Percentiles rank a stretch among this genome's conserved stretches.
phyloP scores from a whole-genome alignment of 805 yeast genomes.

The Yarrowia yakushimensis region DNA sequence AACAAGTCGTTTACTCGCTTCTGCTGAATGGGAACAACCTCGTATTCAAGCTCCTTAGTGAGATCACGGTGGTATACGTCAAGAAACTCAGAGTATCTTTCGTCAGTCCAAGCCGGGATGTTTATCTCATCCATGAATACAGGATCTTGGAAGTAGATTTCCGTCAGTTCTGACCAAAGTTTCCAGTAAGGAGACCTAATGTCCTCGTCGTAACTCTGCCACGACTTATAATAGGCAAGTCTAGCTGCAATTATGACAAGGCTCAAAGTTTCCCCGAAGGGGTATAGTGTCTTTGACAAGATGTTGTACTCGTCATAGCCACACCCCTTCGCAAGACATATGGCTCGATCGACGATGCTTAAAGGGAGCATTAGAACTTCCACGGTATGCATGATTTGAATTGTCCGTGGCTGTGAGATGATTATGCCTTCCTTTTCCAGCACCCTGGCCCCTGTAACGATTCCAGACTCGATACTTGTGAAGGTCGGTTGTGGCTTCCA shows the following conservation, averaged over 20 bases:
- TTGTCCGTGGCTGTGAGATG: not conserved
- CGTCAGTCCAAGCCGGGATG: not conserved
- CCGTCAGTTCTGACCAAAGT: not conserved
- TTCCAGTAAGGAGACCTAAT: not conserved
- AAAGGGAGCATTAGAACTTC: not conserved
- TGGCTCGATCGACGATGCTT: not conserved
- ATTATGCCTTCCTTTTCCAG: not conserved
- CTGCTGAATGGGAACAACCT: not conserved
- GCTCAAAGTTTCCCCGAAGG: not conserved
- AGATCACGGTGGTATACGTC: not conserved
- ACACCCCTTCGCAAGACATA: not conserved
- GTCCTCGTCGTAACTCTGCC: not conserved
- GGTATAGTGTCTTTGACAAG: no score
- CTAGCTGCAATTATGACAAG: not conserved
- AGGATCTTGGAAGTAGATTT: not conserved
- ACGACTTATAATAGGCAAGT: not conserved
- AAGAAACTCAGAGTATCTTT: not conserved
- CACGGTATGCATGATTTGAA: not conserved
- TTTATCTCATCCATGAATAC: not conserved
- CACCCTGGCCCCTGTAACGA: not conserved
- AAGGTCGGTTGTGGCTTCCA: no score
- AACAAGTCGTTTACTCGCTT: not conserved
- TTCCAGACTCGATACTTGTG: not conserved
- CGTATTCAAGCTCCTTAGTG: not conserved
- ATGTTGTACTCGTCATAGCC: not conserved